These are phyloP conservation scores for Debaryomyces sp. DNA, from an alignment of 1,139 yeast species.

Conservation along the genomic window DNA sequence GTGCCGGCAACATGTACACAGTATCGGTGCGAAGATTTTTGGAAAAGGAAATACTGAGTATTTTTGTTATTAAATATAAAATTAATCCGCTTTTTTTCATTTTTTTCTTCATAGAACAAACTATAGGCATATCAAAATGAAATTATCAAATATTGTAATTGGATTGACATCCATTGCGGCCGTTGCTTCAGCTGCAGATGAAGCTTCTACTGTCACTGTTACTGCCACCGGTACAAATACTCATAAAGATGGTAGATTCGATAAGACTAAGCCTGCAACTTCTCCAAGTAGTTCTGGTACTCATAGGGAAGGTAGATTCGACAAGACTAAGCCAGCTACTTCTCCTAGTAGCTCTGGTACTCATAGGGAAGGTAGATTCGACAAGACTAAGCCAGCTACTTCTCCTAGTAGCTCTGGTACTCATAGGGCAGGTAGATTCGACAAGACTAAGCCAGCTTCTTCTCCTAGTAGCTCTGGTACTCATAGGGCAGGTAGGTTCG, in stretches of 20 bases:
- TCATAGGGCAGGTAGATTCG: slow-evolving; percentile 41
- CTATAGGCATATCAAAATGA: slow-evolving; percentile 16
- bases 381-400: slow-evolving; percentile 45
- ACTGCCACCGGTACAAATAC: slow-evolving; percentile 27
- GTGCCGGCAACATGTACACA: not conserved
- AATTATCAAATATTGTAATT: slow-evolving; percentile 24
- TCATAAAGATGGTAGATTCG: slow-evolving; percentile 50
- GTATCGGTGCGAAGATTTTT: slow-evolving; percentile 4
- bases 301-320: slow-evolving; percentile 45
- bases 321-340: slow-evolving; percentile 31
- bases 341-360: slow-evolving; percentile 12
- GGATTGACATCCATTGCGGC: slow-evolving; percentile 25
- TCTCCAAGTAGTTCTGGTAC: slow-evolving; percentile 40
- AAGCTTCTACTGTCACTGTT: slow-evolving; percentile 19
- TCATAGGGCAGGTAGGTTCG: too few relatives aligned
- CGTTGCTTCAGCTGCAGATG: slow-evolving; percentile 20
- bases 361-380: slow-evolving; percentile 43
- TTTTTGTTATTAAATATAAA: not conserved
- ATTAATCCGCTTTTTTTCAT: not conserved
- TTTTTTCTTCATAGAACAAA: not conserved
- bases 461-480: too few relatives aligned
- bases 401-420: slow-evolving; percentile 39
- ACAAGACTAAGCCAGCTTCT: slow-evolving; percentile 41
- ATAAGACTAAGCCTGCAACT: slow-evolving; percentile 42
- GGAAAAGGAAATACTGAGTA: slow-evolving; percentile 7